Conservation (phyloP, 2,329 filamentous ascomycete genomes). For the Venturia effusa region DNA sequence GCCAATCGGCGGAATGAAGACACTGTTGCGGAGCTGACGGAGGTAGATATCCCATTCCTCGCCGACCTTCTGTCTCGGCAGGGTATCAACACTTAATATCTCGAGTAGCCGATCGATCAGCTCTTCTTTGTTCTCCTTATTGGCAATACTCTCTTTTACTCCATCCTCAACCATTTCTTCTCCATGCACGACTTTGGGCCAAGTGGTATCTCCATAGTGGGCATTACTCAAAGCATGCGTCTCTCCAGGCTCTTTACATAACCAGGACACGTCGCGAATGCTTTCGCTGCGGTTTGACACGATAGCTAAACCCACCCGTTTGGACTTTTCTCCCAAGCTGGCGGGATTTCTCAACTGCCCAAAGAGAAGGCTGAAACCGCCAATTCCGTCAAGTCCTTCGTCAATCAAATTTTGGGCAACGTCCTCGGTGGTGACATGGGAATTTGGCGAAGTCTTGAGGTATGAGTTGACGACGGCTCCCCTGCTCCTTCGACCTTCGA, state of each 20-base stretch:
- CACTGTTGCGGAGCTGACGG: conserved; percentile 45
- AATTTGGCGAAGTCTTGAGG: conserved; percentile 34
- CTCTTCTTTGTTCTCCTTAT: conserved; percentile 33
- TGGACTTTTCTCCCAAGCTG: conserved; percentile 12
- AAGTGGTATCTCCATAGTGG: conserved; percentile 45
- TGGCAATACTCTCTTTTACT: conserved; percentile 34
- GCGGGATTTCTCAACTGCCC: conserved; percentile 35
- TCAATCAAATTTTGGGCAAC: conserved; percentile 46
- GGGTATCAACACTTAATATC: conserved; percentile 43
- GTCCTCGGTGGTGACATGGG: conserved; percentile 32
- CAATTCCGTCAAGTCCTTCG: conserved; percentile 44
- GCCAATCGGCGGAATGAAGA: conserved; percentile 49
- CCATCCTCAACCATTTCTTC: conserved; percentile 41
- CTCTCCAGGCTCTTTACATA: conserved; percentile 37
- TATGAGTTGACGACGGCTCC: conserved; percentile 52
- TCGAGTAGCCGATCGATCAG: conserved; percentile 42
- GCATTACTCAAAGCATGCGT: conserved; percentile 53
- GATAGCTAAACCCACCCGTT: conserved; percentile 36
- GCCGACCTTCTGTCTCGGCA: conserved; percentile 39
- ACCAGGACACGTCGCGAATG: conserved; percentile 39
- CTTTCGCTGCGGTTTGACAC: conserved; percentile 52
- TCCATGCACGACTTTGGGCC: conserved; percentile 51
- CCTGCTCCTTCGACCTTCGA: conserved; percentile 39
- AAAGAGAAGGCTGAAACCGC: conserved; percentile 53
- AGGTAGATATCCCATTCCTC: conserved; percentile 46